Evolutionary conservation across 129 eudicot species (phyloP).

Genomic region (Heracleum sosnowskyi): DNA sequence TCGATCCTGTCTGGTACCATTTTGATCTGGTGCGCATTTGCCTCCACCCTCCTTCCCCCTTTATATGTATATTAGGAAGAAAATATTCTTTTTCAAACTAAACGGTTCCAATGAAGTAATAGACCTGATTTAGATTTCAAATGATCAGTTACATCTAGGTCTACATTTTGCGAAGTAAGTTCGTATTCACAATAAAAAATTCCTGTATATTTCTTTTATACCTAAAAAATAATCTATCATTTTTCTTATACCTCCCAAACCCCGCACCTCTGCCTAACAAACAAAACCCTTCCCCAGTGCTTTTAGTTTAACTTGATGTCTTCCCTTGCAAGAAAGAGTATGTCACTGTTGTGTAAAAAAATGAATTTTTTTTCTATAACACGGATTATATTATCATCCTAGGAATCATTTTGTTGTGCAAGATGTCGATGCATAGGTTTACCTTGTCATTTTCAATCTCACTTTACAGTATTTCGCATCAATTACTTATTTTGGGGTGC

Average conservation of each 20-base stretch:
- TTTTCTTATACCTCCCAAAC: background rate
- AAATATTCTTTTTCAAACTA: background rate
- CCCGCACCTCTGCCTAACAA: background rate
- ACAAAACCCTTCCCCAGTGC: background rate
- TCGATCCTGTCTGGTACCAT: background rate
- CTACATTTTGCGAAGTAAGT: background rate
- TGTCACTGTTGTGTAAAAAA: background rate
- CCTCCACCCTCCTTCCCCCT: background rate
- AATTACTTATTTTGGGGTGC: no score
- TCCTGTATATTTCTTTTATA: background rate
- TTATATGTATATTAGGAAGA: background rate
- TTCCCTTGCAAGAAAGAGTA: background rate
- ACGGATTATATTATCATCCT: background rate
- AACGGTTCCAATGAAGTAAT: background rate
- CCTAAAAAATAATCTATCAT: background rate
- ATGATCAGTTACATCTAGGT: background rate
- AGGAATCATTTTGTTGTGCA: background rate
- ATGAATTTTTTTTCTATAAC: background rate
- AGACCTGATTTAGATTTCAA: background rate
- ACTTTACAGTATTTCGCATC: background rate
- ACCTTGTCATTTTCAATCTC: background rate
- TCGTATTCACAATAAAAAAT: background rate
- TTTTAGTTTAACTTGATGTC: background rate
- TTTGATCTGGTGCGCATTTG: background rate
- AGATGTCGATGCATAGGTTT: background rate